Percentiles rank a stretch among this genome's conserved stretches.
These are phyloP conservation scores for Cryoendolithus antarcticus DNA, from an alignment of 2,329 filamentous ascomycete genomes.

Conservation along the genomic window DNA sequence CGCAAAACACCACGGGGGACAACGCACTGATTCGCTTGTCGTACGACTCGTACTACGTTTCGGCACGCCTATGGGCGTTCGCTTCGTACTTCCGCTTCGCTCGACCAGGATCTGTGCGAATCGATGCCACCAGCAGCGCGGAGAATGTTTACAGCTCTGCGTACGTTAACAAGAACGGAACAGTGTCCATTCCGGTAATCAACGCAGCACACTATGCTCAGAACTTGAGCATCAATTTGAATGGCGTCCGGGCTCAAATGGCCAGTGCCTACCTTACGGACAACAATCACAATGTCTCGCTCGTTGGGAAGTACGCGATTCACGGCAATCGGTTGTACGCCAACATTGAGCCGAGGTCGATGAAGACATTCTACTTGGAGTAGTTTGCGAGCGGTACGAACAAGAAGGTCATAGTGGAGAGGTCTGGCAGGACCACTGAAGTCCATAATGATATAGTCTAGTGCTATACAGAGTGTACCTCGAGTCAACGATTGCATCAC, in stretches of 20 bases:
- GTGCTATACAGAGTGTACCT: too few species aligned
- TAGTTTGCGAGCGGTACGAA: background rate
- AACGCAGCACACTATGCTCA: conserved; percentile 13
- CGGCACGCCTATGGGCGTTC: conserved; percentile 3
- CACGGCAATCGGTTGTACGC: conserved; percentile 5
- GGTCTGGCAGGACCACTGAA: too few species aligned
- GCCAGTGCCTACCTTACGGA: conserved; percentile 13
- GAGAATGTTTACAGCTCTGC: conserved; percentile 9
- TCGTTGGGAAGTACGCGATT: conserved; percentile 4
- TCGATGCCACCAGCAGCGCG: conserved; percentile 2
- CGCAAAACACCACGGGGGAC: conserved; percentile 23
- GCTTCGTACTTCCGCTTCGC: conserved; percentile 5
- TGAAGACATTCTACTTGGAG: conserved; percentile 14
- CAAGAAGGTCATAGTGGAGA: too few species aligned
- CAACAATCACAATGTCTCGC: conserved; percentile 11
- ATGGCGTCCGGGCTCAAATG: conserved; percentile 3
- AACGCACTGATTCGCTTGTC: conserved; percentile 13
- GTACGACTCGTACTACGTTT: conserved; percentile 6
- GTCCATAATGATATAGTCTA: too few species aligned
- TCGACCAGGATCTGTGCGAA: conserved; percentile 1
- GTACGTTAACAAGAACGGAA: conserved; percentile 21
- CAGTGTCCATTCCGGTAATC: conserved; percentile 13
- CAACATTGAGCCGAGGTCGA: conserved; percentile 9
- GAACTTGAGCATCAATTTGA: conserved; percentile 8
- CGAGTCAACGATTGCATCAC: conserved; percentile 25